Conservation (phyloP, 2,329 filamentous ascomycete species). For the Penicillium hesseltinei region DNA sequence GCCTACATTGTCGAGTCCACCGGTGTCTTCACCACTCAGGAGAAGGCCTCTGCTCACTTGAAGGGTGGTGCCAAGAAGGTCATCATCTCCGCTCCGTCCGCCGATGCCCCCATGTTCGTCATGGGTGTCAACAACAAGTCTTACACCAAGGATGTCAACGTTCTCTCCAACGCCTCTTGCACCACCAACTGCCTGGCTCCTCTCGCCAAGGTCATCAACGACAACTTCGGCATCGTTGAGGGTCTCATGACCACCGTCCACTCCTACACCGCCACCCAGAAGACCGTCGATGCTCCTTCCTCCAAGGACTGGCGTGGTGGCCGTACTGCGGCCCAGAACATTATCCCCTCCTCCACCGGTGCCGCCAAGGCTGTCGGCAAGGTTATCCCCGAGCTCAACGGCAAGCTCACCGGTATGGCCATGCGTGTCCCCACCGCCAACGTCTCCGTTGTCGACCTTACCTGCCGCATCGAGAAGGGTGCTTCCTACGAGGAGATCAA, state of each 20-base stretch:
- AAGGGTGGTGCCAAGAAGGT: slow-evolving; percentile 98
- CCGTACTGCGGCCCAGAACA: slow-evolving; percentile 98
- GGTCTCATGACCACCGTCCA: slow-evolving; percentile 99
- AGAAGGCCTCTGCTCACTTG: slow-evolving; percentile 92
- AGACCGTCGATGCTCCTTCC: slow-evolving; percentile 97
- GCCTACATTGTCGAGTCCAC: slow-evolving; percentile 97
- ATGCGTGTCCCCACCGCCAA: slow-evolving; percentile 99
- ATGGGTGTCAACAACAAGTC: slow-evolving; percentile 97
- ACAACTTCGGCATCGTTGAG: slow-evolving; percentile 96
- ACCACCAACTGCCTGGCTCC: slow-evolving; percentile 99
- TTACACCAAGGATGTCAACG: slow-evolving; percentile 85
- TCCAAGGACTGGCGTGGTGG: slow-evolving; percentile 99
- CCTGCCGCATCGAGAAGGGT: slow-evolving; percentile 86
- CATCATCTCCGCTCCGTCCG: slow-evolving; percentile 60
- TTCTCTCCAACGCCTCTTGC: slow-evolving; percentile 99
- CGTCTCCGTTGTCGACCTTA: slow-evolving; percentile 98
- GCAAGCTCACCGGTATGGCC: slow-evolving; percentile 99
- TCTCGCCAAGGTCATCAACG: slow-evolving; percentile 98
- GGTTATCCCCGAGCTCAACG: slow-evolving; percentile 96
- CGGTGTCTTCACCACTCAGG: slow-evolving; percentile 97
- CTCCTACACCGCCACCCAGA: slow-evolving; percentile 99
- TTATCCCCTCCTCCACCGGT: slow-evolving; percentile 98
- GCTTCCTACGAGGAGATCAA: slow-evolving; percentile 81
- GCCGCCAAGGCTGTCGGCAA: slow-evolving; percentile 99
- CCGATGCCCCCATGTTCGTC: slow-evolving; percentile 98